These are phyloP conservation scores for Sugiyamaella chiloensis DNA, from an alignment of 805 yeast species.

Conservation along the genomic window DNA sequence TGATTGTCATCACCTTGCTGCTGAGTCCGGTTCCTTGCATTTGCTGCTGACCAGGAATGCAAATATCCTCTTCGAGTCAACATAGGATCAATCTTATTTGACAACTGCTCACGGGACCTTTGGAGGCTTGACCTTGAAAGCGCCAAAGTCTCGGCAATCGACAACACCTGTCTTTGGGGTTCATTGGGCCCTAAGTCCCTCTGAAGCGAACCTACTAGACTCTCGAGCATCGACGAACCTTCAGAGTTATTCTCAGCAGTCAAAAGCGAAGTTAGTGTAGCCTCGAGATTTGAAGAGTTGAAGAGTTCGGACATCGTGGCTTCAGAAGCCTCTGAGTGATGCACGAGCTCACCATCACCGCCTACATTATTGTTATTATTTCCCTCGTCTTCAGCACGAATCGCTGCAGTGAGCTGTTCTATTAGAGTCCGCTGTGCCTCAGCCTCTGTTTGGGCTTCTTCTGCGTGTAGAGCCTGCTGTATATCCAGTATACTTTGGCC, in stretches of 20 bases:
- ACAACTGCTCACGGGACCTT: conserved; percentile 10
- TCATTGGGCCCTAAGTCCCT: background rate
- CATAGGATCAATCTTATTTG: conserved; percentile 26
- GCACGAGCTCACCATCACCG: background rate
- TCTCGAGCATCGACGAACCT: background rate
- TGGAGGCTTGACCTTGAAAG: conserved; percentile 31
- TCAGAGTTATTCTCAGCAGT: background rate
- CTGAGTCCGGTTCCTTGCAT: background rate
- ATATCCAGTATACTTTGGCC: background rate
- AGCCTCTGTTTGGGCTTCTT: conserved; percentile 1
- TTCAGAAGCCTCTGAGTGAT: background rate
- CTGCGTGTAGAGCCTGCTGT: background rate
- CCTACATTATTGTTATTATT: conserved; percentile 6
- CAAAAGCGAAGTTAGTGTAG: conserved; percentile 14
- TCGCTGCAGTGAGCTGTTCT: conserved; percentile 16
- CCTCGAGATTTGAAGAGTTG: conserved; percentile 11
- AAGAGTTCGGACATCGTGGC: conserved; percentile 8
- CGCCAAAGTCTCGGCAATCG: conserved; percentile 62
- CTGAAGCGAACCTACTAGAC: background rate
- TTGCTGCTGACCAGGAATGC: conserved; percentile 11
- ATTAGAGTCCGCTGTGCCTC: conserved; percentile 11
- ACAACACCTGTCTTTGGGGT: conserved; percentile 18
- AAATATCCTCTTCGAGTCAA: conserved; percentile 15
- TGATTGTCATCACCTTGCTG: background rate
- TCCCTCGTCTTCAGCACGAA: conserved; percentile 5